Evolutionary conservation across 1,284 basidiomycete genomes (phyloP).

Genomic region (Exsudoporus floridanus): DNA sequence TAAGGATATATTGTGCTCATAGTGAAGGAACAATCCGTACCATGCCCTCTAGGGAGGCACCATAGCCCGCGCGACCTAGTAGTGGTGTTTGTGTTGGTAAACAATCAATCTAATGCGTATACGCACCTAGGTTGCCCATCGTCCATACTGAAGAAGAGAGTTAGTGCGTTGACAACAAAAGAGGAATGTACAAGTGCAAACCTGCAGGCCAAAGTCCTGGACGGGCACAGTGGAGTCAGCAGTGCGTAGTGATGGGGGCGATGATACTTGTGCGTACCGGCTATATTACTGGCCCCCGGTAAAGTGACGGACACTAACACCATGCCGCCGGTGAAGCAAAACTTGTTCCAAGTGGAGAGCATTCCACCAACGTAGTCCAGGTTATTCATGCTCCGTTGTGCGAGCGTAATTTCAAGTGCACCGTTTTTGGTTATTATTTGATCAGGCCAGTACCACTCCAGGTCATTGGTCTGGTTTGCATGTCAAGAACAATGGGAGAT

Average conservation of each 20-base stretch:
- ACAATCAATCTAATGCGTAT: neutral
- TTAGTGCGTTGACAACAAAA: slow-evolving; percentile 13
- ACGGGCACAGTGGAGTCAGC: neutral
- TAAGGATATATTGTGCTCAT: neutral
- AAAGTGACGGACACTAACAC: slow-evolving; percentile 74
- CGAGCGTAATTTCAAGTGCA: slow-evolving; percentile 77
- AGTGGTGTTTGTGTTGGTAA: neutral
- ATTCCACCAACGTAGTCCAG: slow-evolving; percentile 75
- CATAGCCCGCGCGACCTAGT: slow-evolving; percentile 56
- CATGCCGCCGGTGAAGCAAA: slow-evolving; percentile 90
- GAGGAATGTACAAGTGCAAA: slow-evolving; percentile 8
- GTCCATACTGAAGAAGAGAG: slow-evolving; percentile 45
- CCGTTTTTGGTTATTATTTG: slow-evolving; percentile 80
- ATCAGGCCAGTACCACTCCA: slow-evolving; percentile 78
- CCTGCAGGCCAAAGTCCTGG: slow-evolving; percentile 37
- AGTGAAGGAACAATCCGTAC: slow-evolving; percentile 24
- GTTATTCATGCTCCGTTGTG: slow-evolving; percentile 63
- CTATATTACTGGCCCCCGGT: slow-evolving; percentile 65
- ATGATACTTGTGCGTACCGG: slow-evolving; percentile 45
- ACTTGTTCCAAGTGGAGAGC: slow-evolving; percentile 84
- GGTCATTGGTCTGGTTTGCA: slow-evolving; percentile 42
- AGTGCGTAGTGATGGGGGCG: slow-evolving; percentile 38
- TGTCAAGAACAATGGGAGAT: neutral
- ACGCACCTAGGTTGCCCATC: slow-evolving; percentile 61
- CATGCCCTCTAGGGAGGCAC: slow-evolving; percentile 62